Evolutionary conservation across 2,329 filamentous ascomycete genomes (phyloP).

Genomic region (Aurifilum marmelostoma): DNA sequence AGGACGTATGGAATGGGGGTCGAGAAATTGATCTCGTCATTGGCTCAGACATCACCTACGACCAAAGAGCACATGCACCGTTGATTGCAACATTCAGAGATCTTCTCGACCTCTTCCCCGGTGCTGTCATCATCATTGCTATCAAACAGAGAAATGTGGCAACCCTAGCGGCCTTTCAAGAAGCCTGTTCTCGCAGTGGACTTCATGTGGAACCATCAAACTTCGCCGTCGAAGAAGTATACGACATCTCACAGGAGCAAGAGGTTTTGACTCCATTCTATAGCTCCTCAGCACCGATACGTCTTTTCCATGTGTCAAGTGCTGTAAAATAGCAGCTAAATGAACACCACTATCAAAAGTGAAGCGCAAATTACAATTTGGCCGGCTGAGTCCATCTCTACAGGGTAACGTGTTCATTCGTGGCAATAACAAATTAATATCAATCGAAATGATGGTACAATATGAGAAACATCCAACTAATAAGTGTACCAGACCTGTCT

Average conservation of each 20-base stretch:
- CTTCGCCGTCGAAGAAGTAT: constrained; percentile 12
- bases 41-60: constrained; percentile 80
- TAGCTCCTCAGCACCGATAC: constrained; percentile 18
- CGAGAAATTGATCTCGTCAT: constrained; percentile 64
- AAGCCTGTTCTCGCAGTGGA: constrained; percentile 13
- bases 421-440: too few relatives aligned
- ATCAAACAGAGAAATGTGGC: constrained; percentile 67
- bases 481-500: too few relatives aligned
- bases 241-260: not conserved
- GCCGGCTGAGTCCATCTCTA: too few relatives aligned
- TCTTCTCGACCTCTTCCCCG: constrained; percentile 60
- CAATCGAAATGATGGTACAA: too few relatives aligned
- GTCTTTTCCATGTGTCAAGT: constrained; percentile 14
- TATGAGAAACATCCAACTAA: too few relatives aligned
- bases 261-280: constrained; percentile 24
- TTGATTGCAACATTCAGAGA: constrained; percentile 67
- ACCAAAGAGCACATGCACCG: constrained; percentile 63
- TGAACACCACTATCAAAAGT: not conserved
- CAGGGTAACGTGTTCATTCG: too few relatives aligned
- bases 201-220: constrained; percentile 6
- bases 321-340: not conserved
- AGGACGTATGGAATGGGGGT: constrained; percentile 54
- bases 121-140: constrained; percentile 65
- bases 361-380: not conserved
- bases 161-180: constrained; percentile 16